Conservation (phyloP, 495 filamentous ascomycete species). For the Aspergillus sclerotioniger region DNA sequence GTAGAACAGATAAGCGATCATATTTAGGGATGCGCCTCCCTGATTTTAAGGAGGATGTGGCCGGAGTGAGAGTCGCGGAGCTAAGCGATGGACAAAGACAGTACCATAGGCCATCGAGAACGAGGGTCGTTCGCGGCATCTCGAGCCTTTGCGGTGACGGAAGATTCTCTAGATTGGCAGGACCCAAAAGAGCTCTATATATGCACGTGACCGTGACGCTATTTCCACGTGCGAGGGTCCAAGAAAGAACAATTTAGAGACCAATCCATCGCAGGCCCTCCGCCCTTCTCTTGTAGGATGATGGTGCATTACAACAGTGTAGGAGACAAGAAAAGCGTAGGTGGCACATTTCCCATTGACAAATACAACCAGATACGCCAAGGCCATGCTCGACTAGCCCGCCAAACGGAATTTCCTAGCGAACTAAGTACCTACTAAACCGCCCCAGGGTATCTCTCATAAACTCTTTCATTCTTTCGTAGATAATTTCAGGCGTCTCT, state of each 20-base stretch:
- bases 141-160: conserved; percentile 17
- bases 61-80: conserved; percentile 14
- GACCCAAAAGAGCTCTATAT: conserved; percentile 1
- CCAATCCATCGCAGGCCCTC: neutral
- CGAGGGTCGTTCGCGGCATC: conserved; percentile 48
- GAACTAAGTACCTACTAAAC: conserved; percentile 26
- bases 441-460: conserved; percentile 45
- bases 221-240: conserved; percentile 15
- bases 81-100: conserved; percentile 62
- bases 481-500: conserved; percentile 11
- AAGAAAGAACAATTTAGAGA: neutral
- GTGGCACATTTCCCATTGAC: conserved; percentile 37
- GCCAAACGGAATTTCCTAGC: conserved; percentile 32
- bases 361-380: conserved; percentile 48
- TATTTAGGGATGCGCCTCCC: conserved; percentile 14
- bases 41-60: conserved; percentile 9
- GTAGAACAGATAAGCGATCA: conserved; percentile 6
- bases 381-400: conserved; percentile 43
- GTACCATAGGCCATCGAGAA: conserved; percentile 64
- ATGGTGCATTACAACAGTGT: neutral
- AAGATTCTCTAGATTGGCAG: neutral
- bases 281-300: neutral
- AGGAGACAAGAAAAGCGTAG: conserved; percentile 24
- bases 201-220: conserved; percentile 14
- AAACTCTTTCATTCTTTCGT: conserved; percentile 22